Evolutionary conservation across 1,139 yeast genomes (phyloP), one percentile per base, ranked within the genome.

Genomic region (Taiozyma sp.): DNA sequence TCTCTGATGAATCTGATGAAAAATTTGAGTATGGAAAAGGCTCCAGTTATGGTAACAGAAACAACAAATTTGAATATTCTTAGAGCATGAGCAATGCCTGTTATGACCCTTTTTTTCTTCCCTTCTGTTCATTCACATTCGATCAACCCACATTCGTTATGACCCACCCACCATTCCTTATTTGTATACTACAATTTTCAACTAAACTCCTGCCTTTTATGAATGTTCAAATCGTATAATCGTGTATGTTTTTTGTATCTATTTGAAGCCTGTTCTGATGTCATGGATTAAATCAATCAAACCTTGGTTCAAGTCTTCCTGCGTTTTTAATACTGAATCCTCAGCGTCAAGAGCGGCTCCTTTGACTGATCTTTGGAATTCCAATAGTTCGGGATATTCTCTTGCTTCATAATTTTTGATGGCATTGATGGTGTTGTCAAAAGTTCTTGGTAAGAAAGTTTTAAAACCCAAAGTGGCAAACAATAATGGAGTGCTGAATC

Each of bases 401-500:
- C 62, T 52, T 46, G 62, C 59, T 47, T 71, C 74, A 46, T 67
- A 56, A 10, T 53, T 51, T 47, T 58, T 55, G 19, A 70, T 44
- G 22, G 56, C 53, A 6, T 49, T 45, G 6, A 58, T 46, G 3
- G 72, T 58, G 51, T 71, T 72, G 19, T 47, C 47, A 48, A 58
- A 68, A 10, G 74, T 66, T 29, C 62, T 47, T 22, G 77, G 77
- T 61, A 73, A 61, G 55, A 68, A 60, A 24, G 63, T 57, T 41
- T 59, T 63, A 55, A 67, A 65, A 2, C 80, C 69, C 14, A 65
- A 74, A 14, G 73, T 64, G 16, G 83, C 85, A 58, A 80, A 72
- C 0, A 70, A 50, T 14, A 76, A 51, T 2, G 88, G 87, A 2
- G 79, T 66, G 3, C 74, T 44, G 55, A 80, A 77, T 56, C 88